A percentile compares a stretch with the other conserved stretches of the same genome.
Evolutionary conservation across 495 filamentous ascomycete species (phyloP).

Genomic region (Daldinia grandis): DNA sequence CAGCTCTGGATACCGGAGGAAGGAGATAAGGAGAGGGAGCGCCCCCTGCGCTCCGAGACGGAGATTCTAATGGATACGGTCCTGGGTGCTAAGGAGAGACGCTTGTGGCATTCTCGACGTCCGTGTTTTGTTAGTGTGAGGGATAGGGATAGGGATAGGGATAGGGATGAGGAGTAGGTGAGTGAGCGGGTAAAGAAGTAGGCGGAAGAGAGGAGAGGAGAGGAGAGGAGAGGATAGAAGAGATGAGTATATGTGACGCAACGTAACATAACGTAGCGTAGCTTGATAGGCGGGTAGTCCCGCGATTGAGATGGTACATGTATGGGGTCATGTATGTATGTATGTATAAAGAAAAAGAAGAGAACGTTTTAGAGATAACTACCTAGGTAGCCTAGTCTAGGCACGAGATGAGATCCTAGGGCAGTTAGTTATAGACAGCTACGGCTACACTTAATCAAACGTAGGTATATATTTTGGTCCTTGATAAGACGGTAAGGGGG

Average conservation of each 20-base stretch:
- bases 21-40: not conserved
- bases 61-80: constrained; percentile 59
- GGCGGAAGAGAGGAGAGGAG: not conserved
- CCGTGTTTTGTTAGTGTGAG: constrained; percentile 68
- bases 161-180: not conserved
- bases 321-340: too few relatives aligned
- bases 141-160: constrained; percentile 41
- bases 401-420: too few relatives aligned
- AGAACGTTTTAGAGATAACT: too few relatives aligned
- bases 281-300: too few relatives aligned
- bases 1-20: constrained; percentile 50
- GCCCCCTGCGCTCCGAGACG: constrained; percentile 32
- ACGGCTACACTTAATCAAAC: too few relatives aligned
- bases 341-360: too few relatives aligned
- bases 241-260: not conserved
- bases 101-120: constrained; percentile 76
- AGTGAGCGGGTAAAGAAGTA: not conserved
- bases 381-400: not conserved
- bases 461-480: too few relatives aligned
- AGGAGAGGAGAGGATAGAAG: not conserved
- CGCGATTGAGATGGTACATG: too few relatives aligned
- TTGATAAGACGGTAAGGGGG: too few relatives aligned
- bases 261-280: too few relatives aligned
- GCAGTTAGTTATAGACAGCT: too few relatives aligned
- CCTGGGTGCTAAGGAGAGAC: constrained; percentile 67